Evolutionary conservation across 352 stramenopile species (phyloP), one percentile per base, ranked within the genome.

Genomic region (Phytophthora agathidicida): DNA sequence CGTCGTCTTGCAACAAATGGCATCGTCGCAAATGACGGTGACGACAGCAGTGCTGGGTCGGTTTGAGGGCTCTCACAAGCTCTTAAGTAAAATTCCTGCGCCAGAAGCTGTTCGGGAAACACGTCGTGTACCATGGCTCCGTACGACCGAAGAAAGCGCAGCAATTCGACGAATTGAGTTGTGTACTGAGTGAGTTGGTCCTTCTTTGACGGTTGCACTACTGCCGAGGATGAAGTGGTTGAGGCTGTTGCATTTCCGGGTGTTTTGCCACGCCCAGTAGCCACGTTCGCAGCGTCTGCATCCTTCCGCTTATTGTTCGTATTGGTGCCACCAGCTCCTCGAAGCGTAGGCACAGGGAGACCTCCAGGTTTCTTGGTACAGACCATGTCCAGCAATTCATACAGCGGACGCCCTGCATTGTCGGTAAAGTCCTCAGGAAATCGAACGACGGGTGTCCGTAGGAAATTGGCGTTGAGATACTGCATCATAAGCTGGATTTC

Each of bases 101-200:
- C 53, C 7, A 98, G 60, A 11, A 97, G 49, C 13, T 94, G 75
- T 62, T 94, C 86, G 0, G 92, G 76, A 5, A 78, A 71, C 0
- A 98, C 76, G 11, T 96, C 79, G 48, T 96, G 91, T 5, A 98
- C 60, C 57, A 98, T 93, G 0, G 89, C 93, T 3, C 94, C 94
- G 28, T 96, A 96, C 10, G 83, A 86, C 35, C 95, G 98, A 26
- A 98, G 73, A 30, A 98, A 98, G 13, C 84, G 86, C 17, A 98
- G 75, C 13, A 98, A 56, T 39, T 96, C 86, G 0, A 68, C 62
- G 59, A 96, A 98, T 67, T 98, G 91, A 7, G 58, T 59, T 0
- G 71, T 76, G 24, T 84, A 73, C 28, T 89, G 71, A 0, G 39
- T 66, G 2, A 89, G 43, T 9, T 88, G 49, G 42, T 95, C 85